Base-by-base conservation (phyloP, 2,329 filamentous ascomycete species). In the Aspergillus pseudotamarii region DNA sequence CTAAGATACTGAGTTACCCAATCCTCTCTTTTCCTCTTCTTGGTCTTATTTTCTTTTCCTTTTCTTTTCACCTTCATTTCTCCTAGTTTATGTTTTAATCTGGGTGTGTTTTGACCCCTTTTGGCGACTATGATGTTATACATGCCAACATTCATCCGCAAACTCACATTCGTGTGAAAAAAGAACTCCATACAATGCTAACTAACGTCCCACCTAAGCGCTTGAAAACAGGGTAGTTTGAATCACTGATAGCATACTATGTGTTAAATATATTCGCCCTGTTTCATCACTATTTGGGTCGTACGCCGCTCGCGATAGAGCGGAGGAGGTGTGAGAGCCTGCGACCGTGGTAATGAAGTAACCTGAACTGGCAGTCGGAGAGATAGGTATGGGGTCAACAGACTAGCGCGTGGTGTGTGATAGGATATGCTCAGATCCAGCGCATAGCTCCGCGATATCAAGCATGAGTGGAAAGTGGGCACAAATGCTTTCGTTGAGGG, bases 131-230 rank as follows among this genome's bases (percentile, higher is more conserved):
- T 3, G 38, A 41, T 41, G 8, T 14, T n/a, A 14, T 41, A 19
- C 19, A 41, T 19, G 8, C 19, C 19, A n/a, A 1, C 6, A 41
- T 16, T 16, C n/a, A n/a, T 41, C 3, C 16, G 2, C 19, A 41
- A 4, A 3, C 1, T 41, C 6, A n/a, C 3, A 19, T 14, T 36
- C 11, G 12, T 5, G 10, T 11, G 4, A 2, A 36, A 36, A 36
- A 36, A n/a, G 8, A 41, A 41, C 19, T 41, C 16, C 3, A 3
- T 10, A 36, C 1, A 19, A n/a, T n/a, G 2, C 16, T 1, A 1
- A n/a, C 2, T 4, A n/a, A 19, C 2, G 6, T 3, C 19, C 3
- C 16, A n/a, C 4, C 16, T 2, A n/a, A 41, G 38, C 3, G 0
- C 12, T 14, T 14, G 12, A 16, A 5, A 16, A 4, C 5, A 16